These are phyloP conservation scores for Nicotiana tabacum DNA, from an alignment of 257 asterid species.

Conservation along the genomic window DNA sequence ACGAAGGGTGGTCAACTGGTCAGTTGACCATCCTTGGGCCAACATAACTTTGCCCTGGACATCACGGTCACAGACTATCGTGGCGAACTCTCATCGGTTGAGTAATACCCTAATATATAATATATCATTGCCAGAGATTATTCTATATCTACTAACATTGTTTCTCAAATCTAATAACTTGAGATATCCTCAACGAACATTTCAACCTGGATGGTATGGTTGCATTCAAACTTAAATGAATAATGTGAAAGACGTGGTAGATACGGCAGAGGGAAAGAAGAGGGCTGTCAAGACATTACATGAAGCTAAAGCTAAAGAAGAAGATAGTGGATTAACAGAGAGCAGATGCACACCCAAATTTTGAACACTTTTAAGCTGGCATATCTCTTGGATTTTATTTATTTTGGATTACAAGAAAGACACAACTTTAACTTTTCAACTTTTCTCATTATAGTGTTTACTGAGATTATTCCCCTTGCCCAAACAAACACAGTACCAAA, in stretches of 20 bases:
- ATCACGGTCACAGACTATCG: too few species aligned
- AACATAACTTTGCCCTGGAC: too few species aligned
- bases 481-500: slow-evolving; percentile 1
- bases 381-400: slow-evolving; percentile 6
- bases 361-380: slow-evolving; percentile 12
- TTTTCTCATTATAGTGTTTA: background rate
- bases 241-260: background rate
- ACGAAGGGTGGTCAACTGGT: too few species aligned
- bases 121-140: too few species aligned
- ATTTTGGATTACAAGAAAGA: background rate
- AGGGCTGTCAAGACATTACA: background rate
- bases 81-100: too few species aligned
- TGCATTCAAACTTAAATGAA: background rate
- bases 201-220: background rate
- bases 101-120: too few species aligned
- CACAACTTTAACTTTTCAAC: background rate
- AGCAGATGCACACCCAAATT: background rate
- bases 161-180: background rate
- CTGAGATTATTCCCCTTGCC: slow-evolving; percentile 10
- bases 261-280: background rate
- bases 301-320: background rate
- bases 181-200: background rate
- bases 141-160: background rate
- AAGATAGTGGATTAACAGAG: slow-evolving; percentile 7
- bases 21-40: too few species aligned